These are phyloP conservation scores for Botrytis byssoidea DNA, from an alignment of 2,329 filamentous ascomycete species.

Conservation along the genomic window DNA sequence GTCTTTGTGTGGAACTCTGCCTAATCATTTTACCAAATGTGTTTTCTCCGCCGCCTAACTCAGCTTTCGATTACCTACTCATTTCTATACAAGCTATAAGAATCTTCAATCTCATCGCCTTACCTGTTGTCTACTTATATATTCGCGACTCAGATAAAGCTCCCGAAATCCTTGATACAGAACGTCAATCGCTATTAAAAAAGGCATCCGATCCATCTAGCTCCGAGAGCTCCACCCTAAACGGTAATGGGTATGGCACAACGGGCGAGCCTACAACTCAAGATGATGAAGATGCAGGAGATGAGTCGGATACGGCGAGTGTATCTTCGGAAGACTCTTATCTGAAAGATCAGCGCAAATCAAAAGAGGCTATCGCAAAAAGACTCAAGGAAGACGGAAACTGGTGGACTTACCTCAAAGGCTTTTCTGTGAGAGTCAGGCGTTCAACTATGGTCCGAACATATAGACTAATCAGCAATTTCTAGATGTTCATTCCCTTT, in stretches of 20 bases:
- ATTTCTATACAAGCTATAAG: conserved; percentile 34
- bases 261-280: conserved; percentile 26
- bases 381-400: conserved; percentile 71
- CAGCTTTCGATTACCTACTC: conserved; percentile 30
- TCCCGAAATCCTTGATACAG: conserved; percentile 49
- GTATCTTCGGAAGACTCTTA: conserved; percentile 52
- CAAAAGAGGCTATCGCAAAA: conserved; percentile 61
- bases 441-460: neutral
- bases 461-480: conserved; percentile 3
- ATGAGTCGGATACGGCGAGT: conserved; percentile 25
- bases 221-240: conserved; percentile 29
- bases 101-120: conserved; percentile 39
- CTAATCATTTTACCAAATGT: conserved; percentile 44
- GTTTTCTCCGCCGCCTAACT: conserved; percentile 25
- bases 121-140: conserved; percentile 39
- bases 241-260: conserved; percentile 34
- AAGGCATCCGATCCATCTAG: conserved; percentile 42
- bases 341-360: conserved; percentile 53
- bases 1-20: conserved; percentile 54
- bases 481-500: conserved; percentile 70
- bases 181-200: conserved; percentile 57
- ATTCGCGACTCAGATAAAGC: conserved; percentile 34
- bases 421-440: conserved; percentile 54
- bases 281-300: conserved; percentile 24
- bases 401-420: conserved; percentile 74